A percentile compares a stretch with the other conserved stretches of the same genome.
phyloP scores from a whole-genome alignment of 139 green algal species.

The Desmodesmus armatus region DNA sequence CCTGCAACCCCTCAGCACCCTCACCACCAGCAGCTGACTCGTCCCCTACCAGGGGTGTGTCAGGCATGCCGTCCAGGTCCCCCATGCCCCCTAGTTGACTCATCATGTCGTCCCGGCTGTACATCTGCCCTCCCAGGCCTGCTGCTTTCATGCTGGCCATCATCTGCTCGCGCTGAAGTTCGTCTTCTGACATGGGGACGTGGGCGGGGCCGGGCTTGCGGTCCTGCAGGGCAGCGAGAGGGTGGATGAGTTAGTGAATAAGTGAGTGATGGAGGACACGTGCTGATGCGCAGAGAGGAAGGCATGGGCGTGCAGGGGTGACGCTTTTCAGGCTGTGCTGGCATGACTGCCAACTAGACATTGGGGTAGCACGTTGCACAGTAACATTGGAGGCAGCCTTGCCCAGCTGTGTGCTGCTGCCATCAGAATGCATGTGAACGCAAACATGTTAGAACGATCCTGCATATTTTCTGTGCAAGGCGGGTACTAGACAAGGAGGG shows the following conservation, averaged over 20 bases:
- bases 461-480: too few relatives aligned
- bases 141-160: slow-evolving; percentile 65
- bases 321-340: not conserved
- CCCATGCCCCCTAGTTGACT: not conserved
- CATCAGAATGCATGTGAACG: too few relatives aligned
- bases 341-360: too few relatives aligned
- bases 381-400: too few relatives aligned
- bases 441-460: too few relatives aligned
- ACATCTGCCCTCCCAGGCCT: slow-evolving; percentile 76
- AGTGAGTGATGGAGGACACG: too few relatives aligned
- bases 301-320: not conserved
- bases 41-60: not conserved
- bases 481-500: too few relatives aligned
- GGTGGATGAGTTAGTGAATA: too few relatives aligned
- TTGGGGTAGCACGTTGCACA: too few relatives aligned
- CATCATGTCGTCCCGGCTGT: slow-evolving; percentile 67
- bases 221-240: slow-evolving; percentile 46
- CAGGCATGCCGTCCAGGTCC: slow-evolving; percentile 17
- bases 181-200: slow-evolving; percentile 50
- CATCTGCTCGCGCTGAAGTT: slow-evolving; percentile 53
- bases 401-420: too few relatives aligned
- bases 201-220: slow-evolving; percentile 44
- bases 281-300: not conserved
- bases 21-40: not conserved
- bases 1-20: not conserved